Base-by-base conservation (phyloP, 495 filamentous ascomycete species). In the Staphylotrichum tortipilum region DNA sequence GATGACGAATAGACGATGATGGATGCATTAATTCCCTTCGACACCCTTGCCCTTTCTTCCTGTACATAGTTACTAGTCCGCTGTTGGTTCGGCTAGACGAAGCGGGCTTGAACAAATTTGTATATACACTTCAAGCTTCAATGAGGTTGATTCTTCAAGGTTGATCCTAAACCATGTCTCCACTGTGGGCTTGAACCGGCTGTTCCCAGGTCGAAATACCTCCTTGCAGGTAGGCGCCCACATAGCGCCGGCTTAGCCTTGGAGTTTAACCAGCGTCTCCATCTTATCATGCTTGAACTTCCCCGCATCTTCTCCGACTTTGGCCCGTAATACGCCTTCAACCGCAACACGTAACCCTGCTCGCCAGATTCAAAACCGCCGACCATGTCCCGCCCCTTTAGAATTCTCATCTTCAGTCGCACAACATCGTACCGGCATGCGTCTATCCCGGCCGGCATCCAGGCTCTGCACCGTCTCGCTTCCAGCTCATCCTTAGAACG, bases 401-500 rank as follows among this genome's bases (percentile, higher is more conserved):
- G 28, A 7, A 43, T 69, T 19, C 60, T 71, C 42, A 36, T 68
- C 40, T 67, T 70, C 48, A 68, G 60, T 29, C 59, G 59, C 46
- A 69, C 68, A 14, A 42, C 47, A 0, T 61, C 45, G 14, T 70
- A 68, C 42, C 59, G 67, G 23, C 68, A 70, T 36, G 54, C 44
- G 30, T 70, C 60, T 28, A 72, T 69, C 47, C 60, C 67, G 2
- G 52, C 63, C 9, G 63, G 55, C 22, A 60, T 68, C 26, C 44
- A 50, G 0, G 55, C 57, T 4, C 53, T 69, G 28, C 42, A 55
- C 33, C 55, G 38, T 2, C 62, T 67, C 21, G 61, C 56, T 11
- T 42, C 41, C 1, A 18, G 43, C 33, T 60, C 63, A 3, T 3
- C 30, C 21, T 36, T 50, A 0, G 21, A 37, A 14, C 18, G 12